Percentiles rank a stretch among this genome's conserved stretches.
Conservation (phyloP, 108 stramenopile genomes). For the Pseudonitzschia multiseries region DNA sequence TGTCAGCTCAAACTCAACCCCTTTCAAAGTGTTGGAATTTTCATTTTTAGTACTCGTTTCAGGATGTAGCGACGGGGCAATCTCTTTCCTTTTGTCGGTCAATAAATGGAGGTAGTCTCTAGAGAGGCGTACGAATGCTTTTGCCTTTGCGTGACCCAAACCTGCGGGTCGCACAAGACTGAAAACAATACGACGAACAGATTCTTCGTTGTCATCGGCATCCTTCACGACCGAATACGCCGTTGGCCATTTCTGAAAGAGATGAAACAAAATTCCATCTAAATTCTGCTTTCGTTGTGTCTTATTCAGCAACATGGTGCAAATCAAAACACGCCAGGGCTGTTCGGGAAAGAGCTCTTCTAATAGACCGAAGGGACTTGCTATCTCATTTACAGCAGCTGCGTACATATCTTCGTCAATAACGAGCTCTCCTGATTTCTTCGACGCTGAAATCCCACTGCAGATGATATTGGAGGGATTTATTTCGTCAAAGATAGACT, state of each 20-base stretch:
- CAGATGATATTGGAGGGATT: neutral
- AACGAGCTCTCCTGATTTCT: neutral
- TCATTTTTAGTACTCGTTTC: neutral
- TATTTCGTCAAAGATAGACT: neutral
- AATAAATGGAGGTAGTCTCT: conserved; percentile 45
- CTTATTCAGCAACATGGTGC: conserved; percentile 63
- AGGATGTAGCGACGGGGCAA: neutral
- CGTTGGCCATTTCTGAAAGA: conserved; percentile 59
- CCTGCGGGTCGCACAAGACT: conserved; percentile 41
- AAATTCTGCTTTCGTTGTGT: conserved; percentile 53
- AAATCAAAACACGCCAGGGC: conserved; percentile 64
- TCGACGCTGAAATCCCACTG: neutral
- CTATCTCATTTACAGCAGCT: neutral
- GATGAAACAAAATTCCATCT: conserved; percentile 40
- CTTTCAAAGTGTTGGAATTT: neutral
- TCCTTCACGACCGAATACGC: conserved; percentile 27
- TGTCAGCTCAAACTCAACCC: conserved; percentile 31
- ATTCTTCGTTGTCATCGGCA: neutral
- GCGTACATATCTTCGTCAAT: neutral
- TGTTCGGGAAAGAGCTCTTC: conserved; percentile 66
- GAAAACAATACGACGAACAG: conserved; percentile 30
- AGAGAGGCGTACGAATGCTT: conserved; percentile 49
- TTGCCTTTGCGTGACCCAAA: conserved; percentile 35
- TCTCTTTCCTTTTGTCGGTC: conserved; percentile 6
- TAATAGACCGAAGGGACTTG: conserved; percentile 56